Evolutionary conservation across 352 stramenopile species (phyloP).

Genomic region (Globisporangium sylvaticum): DNA sequence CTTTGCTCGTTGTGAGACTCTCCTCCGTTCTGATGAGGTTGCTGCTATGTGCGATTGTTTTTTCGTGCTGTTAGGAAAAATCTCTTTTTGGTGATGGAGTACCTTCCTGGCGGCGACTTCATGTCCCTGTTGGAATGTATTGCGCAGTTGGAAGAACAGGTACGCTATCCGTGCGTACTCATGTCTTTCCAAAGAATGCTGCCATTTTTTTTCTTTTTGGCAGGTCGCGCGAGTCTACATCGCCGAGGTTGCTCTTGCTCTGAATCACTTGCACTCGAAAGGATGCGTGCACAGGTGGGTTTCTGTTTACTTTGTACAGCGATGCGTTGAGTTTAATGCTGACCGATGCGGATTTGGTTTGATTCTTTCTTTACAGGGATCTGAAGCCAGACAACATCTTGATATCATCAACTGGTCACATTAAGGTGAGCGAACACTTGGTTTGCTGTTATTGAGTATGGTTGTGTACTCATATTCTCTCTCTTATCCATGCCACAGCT

Average conservation of each 20-base stretch:
- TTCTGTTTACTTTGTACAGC: background rate
- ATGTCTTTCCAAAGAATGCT: background rate
- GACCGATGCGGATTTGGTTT: slow-evolving; percentile 8
- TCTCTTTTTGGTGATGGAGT: slow-evolving; percentile 90
- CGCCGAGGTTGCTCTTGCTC: slow-evolving; percentile 79
- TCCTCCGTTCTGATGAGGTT: background rate
- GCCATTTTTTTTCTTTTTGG: background rate
- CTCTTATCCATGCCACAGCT: slow-evolving; percentile 32
- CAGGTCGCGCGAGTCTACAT: slow-evolving; percentile 87
- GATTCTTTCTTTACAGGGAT: slow-evolving; percentile 41
- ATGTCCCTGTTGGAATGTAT: slow-evolving; percentile 88
- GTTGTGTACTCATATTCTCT: background rate
- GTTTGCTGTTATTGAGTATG: background rate
- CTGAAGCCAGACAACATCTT: slow-evolving; percentile 90
- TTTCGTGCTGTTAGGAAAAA: slow-evolving; percentile 39
- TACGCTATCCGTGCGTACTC: slow-evolving; percentile 8
- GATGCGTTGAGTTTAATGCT: background rate
- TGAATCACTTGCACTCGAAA: slow-evolving; percentile 85
- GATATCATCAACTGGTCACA: slow-evolving; percentile 82
- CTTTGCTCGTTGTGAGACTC: background rate
- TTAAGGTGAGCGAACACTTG: slow-evolving; percentile 51
- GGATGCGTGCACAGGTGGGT: slow-evolving; percentile 76
- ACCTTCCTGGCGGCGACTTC: slow-evolving; percentile 87
- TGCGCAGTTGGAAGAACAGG: slow-evolving; percentile 84
- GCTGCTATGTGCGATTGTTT: slow-evolving; percentile 17